These are phyloP conservation scores for Ambrosiella xylebori DNA, from an alignment of 2,329 filamentous ascomycete species.

Conservation along the genomic window DNA sequence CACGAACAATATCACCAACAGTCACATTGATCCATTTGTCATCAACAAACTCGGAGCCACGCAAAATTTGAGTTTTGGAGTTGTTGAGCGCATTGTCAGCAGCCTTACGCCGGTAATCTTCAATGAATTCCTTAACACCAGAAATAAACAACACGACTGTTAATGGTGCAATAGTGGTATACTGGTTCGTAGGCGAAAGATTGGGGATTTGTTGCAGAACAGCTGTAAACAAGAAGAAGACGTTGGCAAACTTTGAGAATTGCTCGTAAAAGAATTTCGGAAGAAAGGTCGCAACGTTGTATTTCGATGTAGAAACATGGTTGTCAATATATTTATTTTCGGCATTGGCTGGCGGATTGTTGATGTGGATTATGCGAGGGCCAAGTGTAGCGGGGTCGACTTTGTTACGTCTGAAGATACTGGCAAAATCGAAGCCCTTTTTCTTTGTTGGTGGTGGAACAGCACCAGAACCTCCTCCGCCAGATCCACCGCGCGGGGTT, in stretches of 20 bases:
- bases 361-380: conserved; percentile 82
- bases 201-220: conserved; percentile 86
- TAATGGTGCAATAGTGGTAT: conserved; percentile 91
- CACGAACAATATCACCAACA: conserved; percentile 81
- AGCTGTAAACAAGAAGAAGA: conserved; percentile 98
- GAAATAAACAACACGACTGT: conserved; percentile 84
- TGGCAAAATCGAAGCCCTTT: conserved; percentile 50
- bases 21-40: conserved; percentile 87
- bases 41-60: conserved; percentile 68
- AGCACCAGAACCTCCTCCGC: conserved; percentile 20
- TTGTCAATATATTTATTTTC: conserved; percentile 88
- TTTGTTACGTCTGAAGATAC: conserved; percentile 74
- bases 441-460: conserved; percentile 24
- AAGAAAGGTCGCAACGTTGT: conserved; percentile 81
- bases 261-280: conserved; percentile 97
- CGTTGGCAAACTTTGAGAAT: conserved; percentile 96
- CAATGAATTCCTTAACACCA: conserved; percentile 81
- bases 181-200: conserved; percentile 86
- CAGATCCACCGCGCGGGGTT: conserved; percentile 35
- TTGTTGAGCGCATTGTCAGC: conserved; percentile 79
- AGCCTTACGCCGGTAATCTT: conserved; percentile 77
- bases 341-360: conserved; percentile 86
- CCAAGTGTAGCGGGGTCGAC: conserved; percentile 80
- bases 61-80: conserved; percentile 67
- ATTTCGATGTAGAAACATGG: conserved; percentile 93